Evolutionary conservation across 2,329 filamentous ascomycete species (phyloP), one percentile per base, ranked within the genome.

Genomic region (Thelonectria rubi): DNA sequence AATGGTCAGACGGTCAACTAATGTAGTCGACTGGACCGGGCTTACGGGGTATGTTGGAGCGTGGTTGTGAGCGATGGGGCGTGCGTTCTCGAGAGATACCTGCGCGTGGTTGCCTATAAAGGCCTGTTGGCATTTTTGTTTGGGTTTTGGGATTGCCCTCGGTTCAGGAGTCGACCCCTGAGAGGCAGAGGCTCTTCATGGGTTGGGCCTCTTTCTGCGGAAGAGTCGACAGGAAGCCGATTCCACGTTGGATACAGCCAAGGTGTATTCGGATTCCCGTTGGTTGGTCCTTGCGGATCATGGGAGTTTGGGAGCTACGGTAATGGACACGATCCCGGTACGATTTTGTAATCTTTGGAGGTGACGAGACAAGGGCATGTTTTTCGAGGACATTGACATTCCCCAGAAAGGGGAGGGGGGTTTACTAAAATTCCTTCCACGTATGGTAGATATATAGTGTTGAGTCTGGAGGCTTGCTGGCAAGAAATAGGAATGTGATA

Each of bases 1-100:
- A 90, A 84, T 21, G 93, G 93, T 26, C 88, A 90, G 80, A 91
- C 88, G 9, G 82, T 89, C 9, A 63, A 62, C 21, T 61, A 43
- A 61, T 10, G 15, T n/a, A n/a, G 20, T 12, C n/a, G 3, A n/a
- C 18, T 48, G 12, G 15, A 52, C 24, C 47, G 12, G 26, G 45
- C 37, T 24, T 21, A 30, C 4, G 6, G 10, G 17, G 21, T 18
- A 43, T 15, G 15, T 42, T 37, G 26, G 51, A 50, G 50, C 45
- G 34, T 15, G 18, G 15, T 34, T 37, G 47, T 21, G 12, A 17
- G 30, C 34, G 8, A 24, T 8, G 12, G 24, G 32, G 5, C 40
- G 3, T 12, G 26, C 52, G 21, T 37, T 53, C n/a, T 49, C 24
- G 39, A 40, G 32, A 32, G 12, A n/a, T 20, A 21, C 14, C 24